Base-by-base conservation (phyloP, 2,329 filamentous ascomycete genomes). In the Hypoxylon sp. region DNA sequence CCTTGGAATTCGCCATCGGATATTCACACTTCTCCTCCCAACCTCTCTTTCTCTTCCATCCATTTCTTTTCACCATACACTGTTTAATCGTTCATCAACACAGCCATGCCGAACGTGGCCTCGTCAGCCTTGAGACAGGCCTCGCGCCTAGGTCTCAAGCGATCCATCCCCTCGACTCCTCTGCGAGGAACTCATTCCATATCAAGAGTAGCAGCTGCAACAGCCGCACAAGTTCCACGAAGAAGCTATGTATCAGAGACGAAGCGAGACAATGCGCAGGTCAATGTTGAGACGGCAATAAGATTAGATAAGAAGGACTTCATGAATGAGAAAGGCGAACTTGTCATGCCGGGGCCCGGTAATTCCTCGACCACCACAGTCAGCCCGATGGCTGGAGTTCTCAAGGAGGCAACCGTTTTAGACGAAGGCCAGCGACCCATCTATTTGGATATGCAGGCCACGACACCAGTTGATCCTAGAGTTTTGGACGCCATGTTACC, bases 361-460 rank as follows among this genome's bases (percentile, higher is more conserved):
- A 82, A 89, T 74, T 84, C 85, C 63, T 87, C 85, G 14, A 88
- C 92, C 79, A 87, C 88, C 54, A 90, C 91, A 78, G 90, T 96
- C 84, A 96, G 92, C 81, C 92, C 93, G n/a, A 89, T 92, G 78
- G 92, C 93, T 70, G 92, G 92, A 72, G 91, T 98, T 50, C 85
- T 99, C 69, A 97, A 96, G 84, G 92, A 97, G 80, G 95, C 94
- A 8, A 94, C 94, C 11, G 86, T 97, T 71, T 93, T 98, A 91
- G 94, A 97, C 74, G 91, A 97, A 81, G 96, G 96, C 65, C 91
- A 93, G 69, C 87, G 96, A 66, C 96, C 96, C 42, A 98, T 99
- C 78, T 99, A 99, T 77, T 91, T 99, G 59, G 96, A 99, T 79
- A 97, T 97, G 91, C 96, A 99, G 83, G 94, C 96, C 37, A 99